Percentiles rank a stretch among this genome's conserved stretches.
Evolutionary conservation across 176 grass and related monocot genomes (phyloP).

Genomic region (Aegilops bicornis): DNA sequence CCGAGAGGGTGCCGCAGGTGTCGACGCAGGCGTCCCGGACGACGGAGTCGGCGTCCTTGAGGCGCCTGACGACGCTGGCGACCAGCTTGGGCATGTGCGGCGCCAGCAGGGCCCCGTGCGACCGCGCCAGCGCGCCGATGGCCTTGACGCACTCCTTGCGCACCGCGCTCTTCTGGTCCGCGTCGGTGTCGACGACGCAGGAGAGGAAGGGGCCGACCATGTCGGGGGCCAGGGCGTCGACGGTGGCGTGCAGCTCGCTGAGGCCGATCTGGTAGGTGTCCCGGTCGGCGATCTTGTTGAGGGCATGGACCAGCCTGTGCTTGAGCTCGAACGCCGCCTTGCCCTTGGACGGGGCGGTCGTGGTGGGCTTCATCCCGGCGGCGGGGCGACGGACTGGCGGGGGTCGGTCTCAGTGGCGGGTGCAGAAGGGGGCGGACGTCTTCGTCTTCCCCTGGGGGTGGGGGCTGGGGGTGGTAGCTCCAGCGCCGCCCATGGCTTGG

Average conservation of each 20-base stretch:
- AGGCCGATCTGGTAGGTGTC: constrained; percentile 89
- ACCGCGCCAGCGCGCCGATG: constrained; percentile 63
- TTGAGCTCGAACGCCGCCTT: constrained; percentile 82
- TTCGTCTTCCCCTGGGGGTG: neutral
- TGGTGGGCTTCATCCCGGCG: constrained; percentile 60
- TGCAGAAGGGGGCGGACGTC: neutral
- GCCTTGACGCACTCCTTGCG: constrained; percentile 77
- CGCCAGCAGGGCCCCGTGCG: constrained; percentile 55
- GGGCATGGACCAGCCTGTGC: constrained; percentile 66
- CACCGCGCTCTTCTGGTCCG: constrained; percentile 80
- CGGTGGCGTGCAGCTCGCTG: constrained; percentile 58
- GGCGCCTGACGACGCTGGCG: constrained; percentile 60
- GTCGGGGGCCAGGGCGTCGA: constrained; percentile 53
- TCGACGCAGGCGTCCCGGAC: constrained; percentile 91
- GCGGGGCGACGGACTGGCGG: neutral
- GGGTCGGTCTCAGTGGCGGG: neutral
- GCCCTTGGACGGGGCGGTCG: constrained; percentile 52
- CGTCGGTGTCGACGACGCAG: constrained; percentile 74
- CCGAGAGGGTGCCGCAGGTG: constrained; percentile 76
- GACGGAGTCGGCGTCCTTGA: constrained; percentile 81
- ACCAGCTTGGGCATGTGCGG: constrained; percentile 70
- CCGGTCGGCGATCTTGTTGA: constrained; percentile 86
- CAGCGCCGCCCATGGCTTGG: neutral
- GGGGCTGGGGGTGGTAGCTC: neutral
- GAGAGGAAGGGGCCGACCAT: constrained; percentile 83